A percentile compares a stretch with the other conserved stretches of the same genome.
Evolutionary conservation across 129 eudicot species (phyloP).

Genomic region (Lonicera japonica): DNA sequence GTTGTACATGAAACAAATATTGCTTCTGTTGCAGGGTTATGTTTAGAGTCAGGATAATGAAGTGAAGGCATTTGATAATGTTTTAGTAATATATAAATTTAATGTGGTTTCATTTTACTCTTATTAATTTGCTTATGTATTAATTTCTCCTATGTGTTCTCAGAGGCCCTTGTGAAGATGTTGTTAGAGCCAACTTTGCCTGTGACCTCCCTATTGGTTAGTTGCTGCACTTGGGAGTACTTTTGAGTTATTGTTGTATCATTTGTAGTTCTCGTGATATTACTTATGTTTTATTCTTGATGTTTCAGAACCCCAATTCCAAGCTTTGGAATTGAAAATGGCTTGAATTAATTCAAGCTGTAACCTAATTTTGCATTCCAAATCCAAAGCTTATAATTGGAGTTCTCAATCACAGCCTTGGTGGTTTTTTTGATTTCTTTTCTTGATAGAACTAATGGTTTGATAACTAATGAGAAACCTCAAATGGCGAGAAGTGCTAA

Average conservation of each 20-base stretch:
- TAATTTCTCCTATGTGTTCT: constrained; percentile 17
- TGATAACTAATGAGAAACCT: not conserved
- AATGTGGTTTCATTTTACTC: not conserved
- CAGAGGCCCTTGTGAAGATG: constrained; percentile 60
- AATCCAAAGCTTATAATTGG: too few relatives aligned
- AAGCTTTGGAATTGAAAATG: too few relatives aligned
- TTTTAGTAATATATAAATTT: too few relatives aligned
- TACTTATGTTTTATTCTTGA: not conserved
- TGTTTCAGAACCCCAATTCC: too few relatives aligned
- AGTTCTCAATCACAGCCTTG: too few relatives aligned
- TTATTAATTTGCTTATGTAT: too few relatives aligned
- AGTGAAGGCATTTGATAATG: not conserved
- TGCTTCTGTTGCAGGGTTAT: too few relatives aligned
- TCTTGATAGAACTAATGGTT: not conserved
- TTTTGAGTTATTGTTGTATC: not conserved
- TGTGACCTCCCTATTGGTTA: constrained; percentile 50
- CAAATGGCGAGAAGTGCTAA: not conserved
- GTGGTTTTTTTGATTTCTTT: not conserved
- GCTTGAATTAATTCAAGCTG: too few relatives aligned
- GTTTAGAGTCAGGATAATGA: too few relatives aligned
- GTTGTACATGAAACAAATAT: not conserved
- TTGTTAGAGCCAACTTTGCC: constrained; percentile 52
- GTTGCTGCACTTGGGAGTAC: constrained; percentile 14
- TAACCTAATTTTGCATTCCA: too few relatives aligned
- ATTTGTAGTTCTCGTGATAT: not conserved